Percentiles rank a stretch among this genome's conserved stretches.
phyloP scores from a whole-genome alignment of 495 filamentous ascomycete species.

The Neurospora sublineolata region DNA sequence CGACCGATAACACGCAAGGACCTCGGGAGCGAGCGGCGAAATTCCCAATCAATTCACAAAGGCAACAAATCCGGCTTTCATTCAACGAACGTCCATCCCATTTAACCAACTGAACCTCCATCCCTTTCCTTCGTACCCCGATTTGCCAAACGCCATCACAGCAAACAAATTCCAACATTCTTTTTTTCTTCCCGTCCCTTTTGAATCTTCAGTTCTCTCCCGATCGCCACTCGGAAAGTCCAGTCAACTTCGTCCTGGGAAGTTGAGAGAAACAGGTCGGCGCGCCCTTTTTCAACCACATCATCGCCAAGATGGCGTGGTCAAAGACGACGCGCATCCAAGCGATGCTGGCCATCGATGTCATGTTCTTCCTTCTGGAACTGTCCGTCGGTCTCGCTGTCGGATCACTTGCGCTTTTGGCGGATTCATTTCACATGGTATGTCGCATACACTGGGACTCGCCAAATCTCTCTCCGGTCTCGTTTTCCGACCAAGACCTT shows the following conservation, averaged over 20 bases:
- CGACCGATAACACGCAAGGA: not conserved
- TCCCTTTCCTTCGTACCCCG: not conserved
- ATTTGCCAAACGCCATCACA: not conserved
- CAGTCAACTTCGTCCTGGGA: not conserved
- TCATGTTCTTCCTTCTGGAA: slow-evolving; percentile 81
- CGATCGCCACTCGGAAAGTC: not conserved
- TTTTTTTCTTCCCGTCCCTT: not conserved
- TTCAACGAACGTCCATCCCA: not conserved
- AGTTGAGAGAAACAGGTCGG: not conserved
- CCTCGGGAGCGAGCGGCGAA: not conserved
- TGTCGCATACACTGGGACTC: slow-evolving; percentile 6
- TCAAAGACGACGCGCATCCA: slow-evolving; percentile 88
- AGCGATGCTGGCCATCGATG: slow-evolving; percentile 84
- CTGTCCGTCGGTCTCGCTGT: slow-evolving; percentile 74
- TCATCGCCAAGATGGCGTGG: slow-evolving; percentile 54
- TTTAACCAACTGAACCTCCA: not conserved
- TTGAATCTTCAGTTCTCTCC: not conserved
- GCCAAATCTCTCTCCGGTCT: not conserved
- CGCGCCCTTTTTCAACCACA: not conserved
- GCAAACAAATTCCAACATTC: not conserved
- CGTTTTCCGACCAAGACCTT: not conserved
- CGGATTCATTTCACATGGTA: slow-evolving; percentile 98
- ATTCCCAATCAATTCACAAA: not conserved
- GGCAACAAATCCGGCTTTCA: not conserved
- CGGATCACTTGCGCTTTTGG: slow-evolving; percentile 83